Conservation (phyloP, 192 early-diverging fungal genomes). For the Funneliformis mosseae region DNA sequence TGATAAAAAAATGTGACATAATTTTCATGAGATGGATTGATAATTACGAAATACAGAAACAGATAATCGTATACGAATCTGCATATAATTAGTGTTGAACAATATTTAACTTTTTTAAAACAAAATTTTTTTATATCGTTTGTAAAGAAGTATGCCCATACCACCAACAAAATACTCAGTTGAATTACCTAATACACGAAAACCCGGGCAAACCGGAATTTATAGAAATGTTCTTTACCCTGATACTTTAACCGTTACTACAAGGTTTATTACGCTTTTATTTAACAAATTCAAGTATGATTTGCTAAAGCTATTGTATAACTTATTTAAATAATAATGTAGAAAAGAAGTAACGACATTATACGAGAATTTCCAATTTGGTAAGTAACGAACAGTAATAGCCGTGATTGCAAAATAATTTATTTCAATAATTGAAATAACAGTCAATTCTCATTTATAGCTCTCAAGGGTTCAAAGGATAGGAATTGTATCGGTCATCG, state of each 20-base stretch:
- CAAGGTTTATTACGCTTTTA: background rate
- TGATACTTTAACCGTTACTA: slow-evolving; percentile 16
- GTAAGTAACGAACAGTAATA: slow-evolving; percentile 1
- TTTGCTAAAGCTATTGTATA: background rate
- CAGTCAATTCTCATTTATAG: slow-evolving; percentile 36
- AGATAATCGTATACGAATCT: too few species aligned
- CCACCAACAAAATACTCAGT: slow-evolving; percentile 24
- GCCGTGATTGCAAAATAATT: too few species aligned
- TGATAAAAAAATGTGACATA: too few species aligned
- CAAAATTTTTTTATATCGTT: too few species aligned
- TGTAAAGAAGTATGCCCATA: background rate
- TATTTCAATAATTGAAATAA: background rate
- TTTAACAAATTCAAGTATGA: background rate
- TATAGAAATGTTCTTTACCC: slow-evolving; percentile 41
- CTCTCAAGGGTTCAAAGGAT: slow-evolving; percentile 55
- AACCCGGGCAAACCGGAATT: slow-evolving; percentile 55
- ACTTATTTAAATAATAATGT: background rate
- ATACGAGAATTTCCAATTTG: slow-evolving; percentile 40
- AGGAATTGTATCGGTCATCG: slow-evolving; percentile 69
- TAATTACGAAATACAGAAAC: too few species aligned
- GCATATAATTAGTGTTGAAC: too few species aligned
- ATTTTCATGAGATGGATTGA: too few species aligned
- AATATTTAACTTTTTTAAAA: too few species aligned
- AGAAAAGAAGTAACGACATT: slow-evolving; percentile 36
- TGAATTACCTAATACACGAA: slow-evolving; percentile 51